Percentiles rank a stretch among this genome's conserved stretches.
Conservation (phyloP, 495 filamentous ascomycete species). For the Margaritispora aquatica region DNA sequence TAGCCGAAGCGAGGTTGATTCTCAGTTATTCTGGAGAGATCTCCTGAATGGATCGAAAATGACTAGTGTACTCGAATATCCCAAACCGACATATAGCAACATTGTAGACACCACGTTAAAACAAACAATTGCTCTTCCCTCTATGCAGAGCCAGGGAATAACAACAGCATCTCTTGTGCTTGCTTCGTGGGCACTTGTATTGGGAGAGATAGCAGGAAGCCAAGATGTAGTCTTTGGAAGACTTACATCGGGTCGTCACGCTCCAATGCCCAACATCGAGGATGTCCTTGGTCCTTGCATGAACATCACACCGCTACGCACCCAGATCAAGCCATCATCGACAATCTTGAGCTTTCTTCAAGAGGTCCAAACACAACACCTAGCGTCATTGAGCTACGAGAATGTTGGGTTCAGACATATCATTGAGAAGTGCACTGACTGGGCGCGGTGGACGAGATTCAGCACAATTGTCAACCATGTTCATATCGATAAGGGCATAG, state of each 20-base stretch:
- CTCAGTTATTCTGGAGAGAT: neutral
- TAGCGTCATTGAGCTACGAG: neutral
- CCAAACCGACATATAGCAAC: neutral
- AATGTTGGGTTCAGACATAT: neutral
- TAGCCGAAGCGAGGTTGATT: neutral
- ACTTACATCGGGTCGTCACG: conserved; percentile 1
- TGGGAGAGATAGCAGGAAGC: neutral
- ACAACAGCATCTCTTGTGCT: neutral
- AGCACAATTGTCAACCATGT: neutral
- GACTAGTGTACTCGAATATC: neutral
- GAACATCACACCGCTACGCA: conserved; percentile 3
- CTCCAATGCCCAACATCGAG: conserved; percentile 5
- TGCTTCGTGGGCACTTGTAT: neutral
- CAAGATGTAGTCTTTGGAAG: conserved; percentile 39
- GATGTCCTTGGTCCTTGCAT: conserved; percentile 4
- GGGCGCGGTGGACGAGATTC: neutral
- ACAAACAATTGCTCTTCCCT: neutral
- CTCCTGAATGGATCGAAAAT: neutral
- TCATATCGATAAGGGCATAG: neutral
- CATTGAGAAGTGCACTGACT: neutral
- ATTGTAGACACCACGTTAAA: neutral
- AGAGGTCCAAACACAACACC: neutral
- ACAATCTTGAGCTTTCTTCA: neutral
- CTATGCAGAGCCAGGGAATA: neutral
- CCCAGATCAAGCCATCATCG: neutral